Evolutionary conservation across 352 stramenopile species (phyloP).

Genomic region (Phytophthora lateralis): DNA sequence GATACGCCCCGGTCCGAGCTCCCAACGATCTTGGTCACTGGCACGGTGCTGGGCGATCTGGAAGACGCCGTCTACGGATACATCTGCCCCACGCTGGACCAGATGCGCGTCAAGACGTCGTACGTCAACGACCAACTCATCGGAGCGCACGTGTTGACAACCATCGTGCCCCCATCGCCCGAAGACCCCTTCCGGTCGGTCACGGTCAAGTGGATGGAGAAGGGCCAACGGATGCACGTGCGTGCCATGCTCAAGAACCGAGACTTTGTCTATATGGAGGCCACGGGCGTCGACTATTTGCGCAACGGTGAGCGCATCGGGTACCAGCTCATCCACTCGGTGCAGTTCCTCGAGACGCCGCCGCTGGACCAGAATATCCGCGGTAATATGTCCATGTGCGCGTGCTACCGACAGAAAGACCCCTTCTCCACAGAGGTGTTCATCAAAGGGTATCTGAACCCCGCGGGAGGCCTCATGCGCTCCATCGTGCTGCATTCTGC

Average conservation of each 20-base stretch:
- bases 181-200: constrained; percentile 45
- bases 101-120: constrained; percentile 48
- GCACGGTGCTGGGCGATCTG: constrained; percentile 46
- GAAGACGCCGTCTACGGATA: constrained; percentile 57
- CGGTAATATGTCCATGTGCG: constrained; percentile 55
- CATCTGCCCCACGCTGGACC: constrained; percentile 36
- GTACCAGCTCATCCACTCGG: constrained; percentile 60
- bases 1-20: constrained; percentile 35
- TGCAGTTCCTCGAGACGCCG: constrained; percentile 49
- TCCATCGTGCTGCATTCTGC: constrained; percentile 40
- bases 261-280: constrained; percentile 62
- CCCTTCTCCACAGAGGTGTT: constrained; percentile 55
- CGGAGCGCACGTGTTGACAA: constrained; percentile 49
- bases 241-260: constrained; percentile 50
- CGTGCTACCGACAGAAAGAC: constrained; percentile 50
- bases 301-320: constrained; percentile 53
- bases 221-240: constrained; percentile 37
- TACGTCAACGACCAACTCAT: constrained; percentile 50
- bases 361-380: constrained; percentile 40
- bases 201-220: constrained; percentile 60
- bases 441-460: constrained; percentile 44
- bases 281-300: constrained; percentile 46
- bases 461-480: constrained; percentile 39
- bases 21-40: constrained; percentile 34
- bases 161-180: constrained; percentile 37